Evolutionary conservation across 2,329 filamentous ascomycete genomes (phyloP), one percentile per base, ranked within the genome.

Genomic region (Massarina eburnea): DNA sequence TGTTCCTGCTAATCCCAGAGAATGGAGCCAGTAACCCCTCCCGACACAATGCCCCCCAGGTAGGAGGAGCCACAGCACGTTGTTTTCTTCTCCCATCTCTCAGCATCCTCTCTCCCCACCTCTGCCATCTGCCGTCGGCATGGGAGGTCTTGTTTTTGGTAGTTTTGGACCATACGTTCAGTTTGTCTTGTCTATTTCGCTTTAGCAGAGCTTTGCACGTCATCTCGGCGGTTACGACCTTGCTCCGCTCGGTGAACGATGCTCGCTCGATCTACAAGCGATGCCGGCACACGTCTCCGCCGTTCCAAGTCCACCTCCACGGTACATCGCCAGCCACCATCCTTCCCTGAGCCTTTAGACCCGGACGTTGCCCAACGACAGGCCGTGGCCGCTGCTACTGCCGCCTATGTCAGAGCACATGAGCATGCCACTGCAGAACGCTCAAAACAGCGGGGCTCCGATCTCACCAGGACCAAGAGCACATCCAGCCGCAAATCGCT

Each of bases 271-370:
- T 57, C 64, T 18, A 65, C 61, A 30, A 70, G 64, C 52, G 68
- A 71, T 49, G 64, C 66, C 20, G 63, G 62, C 37, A 63, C 57
- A 8, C 68, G 66, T 49, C 58, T 71, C 8, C 66, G 67, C 32
- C 66, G 64, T 35, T 70, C 66, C 32, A 71, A 70, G 48, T 71
- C 68, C 7, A 49, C 60, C 3, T 64, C 66, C 3, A 66, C 60
- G 1, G 59, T 62, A 17, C 64, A 62, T 34, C 61, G 61, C 34
- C 57, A 50, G 22, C 48, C 43, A 2, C 51, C 49, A 8, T 36
- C 49, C 18, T 43, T 41, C 4, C 48, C 50, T 8, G 61, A 65
- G 22, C 47, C 49, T 3, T 34, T 61, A 10, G 60, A 70, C 42
- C 59, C 59, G 1, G 58, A 61, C 17, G 44, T 61, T 6, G 58